A percentile compares a stretch with the other conserved stretches of the same genome.
Conservation (phyloP, 2,329 filamentous ascomycete species). For the Aspergillus ustus region DNA sequence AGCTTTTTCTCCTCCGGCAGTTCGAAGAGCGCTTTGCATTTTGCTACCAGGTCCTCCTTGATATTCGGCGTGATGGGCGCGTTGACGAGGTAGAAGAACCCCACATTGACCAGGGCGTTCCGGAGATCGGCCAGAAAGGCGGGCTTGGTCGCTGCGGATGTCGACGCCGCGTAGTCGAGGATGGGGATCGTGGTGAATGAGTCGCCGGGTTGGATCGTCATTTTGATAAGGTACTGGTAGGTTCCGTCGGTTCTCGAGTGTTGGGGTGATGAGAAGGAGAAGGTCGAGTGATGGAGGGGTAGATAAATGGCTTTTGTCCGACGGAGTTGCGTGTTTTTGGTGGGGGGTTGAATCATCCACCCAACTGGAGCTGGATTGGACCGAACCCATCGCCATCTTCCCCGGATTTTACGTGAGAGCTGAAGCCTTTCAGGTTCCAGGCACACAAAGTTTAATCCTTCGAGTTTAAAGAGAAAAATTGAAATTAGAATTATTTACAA, state of each 20-base stretch:
- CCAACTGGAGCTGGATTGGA: not conserved
- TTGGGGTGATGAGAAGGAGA: not conserved
- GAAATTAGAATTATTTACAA: not conserved
- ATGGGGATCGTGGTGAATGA: conserved; percentile 38
- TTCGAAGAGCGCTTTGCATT: conserved; percentile 50
- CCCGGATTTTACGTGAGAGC: not conserved
- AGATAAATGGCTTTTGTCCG: not conserved
- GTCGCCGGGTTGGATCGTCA: conserved; percentile 35
- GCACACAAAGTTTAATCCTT: not conserved
- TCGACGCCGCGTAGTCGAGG: conserved; percentile 34
- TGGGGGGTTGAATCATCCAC: not conserved
- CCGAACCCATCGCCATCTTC: not conserved
- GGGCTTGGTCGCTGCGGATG: conserved; percentile 27
- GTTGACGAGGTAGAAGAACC: conserved; percentile 42
- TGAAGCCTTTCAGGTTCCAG: not conserved
- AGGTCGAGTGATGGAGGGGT: not conserved
- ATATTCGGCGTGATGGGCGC: conserved; percentile 29
- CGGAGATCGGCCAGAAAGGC: conserved; percentile 35
- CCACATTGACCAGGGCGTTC: conserved; percentile 40
- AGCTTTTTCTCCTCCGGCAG: conserved; percentile 52
- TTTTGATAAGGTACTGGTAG: not conserved
- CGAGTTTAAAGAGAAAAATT: not conserved
- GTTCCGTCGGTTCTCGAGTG: not conserved
- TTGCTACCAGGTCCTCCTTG: conserved; percentile 38
- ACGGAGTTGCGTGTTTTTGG: conserved; percentile 1